Conservation (phyloP, 2,329 filamentous ascomycete genomes). For the Colletotrichum incanum region DNA sequence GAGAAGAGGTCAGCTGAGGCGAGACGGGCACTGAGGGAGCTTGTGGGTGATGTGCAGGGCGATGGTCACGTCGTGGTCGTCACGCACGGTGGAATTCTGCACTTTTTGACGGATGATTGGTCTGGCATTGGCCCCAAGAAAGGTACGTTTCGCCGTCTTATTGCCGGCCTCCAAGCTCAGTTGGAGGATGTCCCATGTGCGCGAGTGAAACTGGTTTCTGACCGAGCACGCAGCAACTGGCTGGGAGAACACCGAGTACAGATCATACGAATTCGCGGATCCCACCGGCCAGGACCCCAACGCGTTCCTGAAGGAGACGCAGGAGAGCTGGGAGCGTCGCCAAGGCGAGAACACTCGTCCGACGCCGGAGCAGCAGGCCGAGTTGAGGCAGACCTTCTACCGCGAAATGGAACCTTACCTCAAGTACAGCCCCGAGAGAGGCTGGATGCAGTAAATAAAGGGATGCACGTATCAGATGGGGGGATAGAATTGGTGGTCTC, state of each 20-base stretch:
- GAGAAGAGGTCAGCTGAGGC: constrained; percentile 73
- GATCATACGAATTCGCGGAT: constrained; percentile 77
- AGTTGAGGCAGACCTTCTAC: constrained; percentile 59
- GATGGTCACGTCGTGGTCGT: constrained; percentile 82
- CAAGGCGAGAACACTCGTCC: constrained; percentile 58
- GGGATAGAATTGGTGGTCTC: constrained; percentile 37
- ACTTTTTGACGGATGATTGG: constrained; percentile 90
- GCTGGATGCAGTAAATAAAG: constrained; percentile 41
- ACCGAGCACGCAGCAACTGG: constrained; percentile 72
- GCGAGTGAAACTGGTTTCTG: constrained; percentile 13
- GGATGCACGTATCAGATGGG: neutral
- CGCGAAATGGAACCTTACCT: constrained; percentile 55
- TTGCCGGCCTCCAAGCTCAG: neutral
- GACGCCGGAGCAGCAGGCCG: constrained; percentile 62
- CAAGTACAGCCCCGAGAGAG: constrained; percentile 49
- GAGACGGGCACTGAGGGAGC: constrained; percentile 70
- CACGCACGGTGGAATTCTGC: constrained; percentile 86
- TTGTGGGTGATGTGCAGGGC: constrained; percentile 56
- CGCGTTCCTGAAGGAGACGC: constrained; percentile 65
- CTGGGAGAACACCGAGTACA: constrained; percentile 82
- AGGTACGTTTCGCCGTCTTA: constrained; percentile 53
- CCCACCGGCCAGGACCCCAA: constrained; percentile 64
- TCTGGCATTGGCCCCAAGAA: constrained; percentile 65
- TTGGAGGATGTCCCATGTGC: neutral
- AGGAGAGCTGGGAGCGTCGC: constrained; percentile 63